phyloP scores from a whole-genome alignment of 306 rosid species.

The Fragaria iinumae region DNA sequence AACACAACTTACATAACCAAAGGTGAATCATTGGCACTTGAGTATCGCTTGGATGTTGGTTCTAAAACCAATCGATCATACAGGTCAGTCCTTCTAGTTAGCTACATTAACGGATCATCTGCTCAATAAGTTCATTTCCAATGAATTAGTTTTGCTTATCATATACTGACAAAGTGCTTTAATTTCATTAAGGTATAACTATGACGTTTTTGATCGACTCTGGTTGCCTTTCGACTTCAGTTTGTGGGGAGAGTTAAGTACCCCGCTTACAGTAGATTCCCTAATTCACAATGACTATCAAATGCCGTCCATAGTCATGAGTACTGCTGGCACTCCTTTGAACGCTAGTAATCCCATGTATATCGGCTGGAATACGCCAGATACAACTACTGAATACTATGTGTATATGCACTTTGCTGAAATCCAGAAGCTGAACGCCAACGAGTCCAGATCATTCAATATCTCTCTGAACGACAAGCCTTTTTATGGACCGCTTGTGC shows the following conservation, averaged over 20 bases:
- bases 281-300: conserved; percentile 4
- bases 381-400: conserved; percentile 26
- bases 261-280: conserved; percentile 23
- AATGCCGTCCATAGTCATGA: conserved; percentile 35
- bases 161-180: not conserved
- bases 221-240: conserved; percentile 36
- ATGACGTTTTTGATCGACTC: conserved; percentile 43
- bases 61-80: conserved; percentile 24
- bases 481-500: conserved; percentile 25
- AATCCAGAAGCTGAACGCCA: conserved; percentile 24
- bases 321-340: conserved; percentile 28
- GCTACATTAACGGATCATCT: not conserved
- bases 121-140: not conserved
- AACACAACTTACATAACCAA: conserved; percentile 18
- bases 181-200: conserved; percentile 22
- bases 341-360: conserved; percentile 13
- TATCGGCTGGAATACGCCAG: conserved; percentile 7
- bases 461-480: conserved; percentile 32
- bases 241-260: conserved; percentile 2
- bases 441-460: conserved; percentile 41
- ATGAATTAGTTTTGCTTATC: not conserved
- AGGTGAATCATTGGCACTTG: conserved; percentile 20
- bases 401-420: conserved; percentile 60
- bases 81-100: conserved; percentile 30
- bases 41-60: conserved; percentile 32